Evolutionary conservation across 2,329 filamentous ascomycete genomes (phyloP), one percentile per base, ranked within the genome.

Genomic region (Pseudogymnoascus sp.): DNA sequence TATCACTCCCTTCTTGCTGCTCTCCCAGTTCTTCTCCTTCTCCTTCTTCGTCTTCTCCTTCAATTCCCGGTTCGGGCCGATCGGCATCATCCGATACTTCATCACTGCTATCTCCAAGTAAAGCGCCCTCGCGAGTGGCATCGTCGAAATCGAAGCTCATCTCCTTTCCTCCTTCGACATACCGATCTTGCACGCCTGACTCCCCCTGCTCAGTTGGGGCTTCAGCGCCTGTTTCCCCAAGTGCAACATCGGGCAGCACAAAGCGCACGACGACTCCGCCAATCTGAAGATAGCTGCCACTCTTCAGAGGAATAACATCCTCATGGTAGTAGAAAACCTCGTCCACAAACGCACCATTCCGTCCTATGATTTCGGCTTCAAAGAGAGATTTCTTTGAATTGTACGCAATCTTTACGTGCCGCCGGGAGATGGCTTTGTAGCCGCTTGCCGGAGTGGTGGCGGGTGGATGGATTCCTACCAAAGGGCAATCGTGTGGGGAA

Each of bases 141-240:
- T 84, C 82, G 70, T 88, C 86, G 69, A 90, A 90, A 63, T 88
- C 86, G 66, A 90, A 87, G 72, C 87, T 90, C 86, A 90, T 90
- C 67, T 87, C 82, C 71, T 88, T 88, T 63, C 84, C 84, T 35
- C 83, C 83, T 61, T 83, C 79, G 7, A 80, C 80, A 68, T 82
- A 80, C 33, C 78, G 76, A 67, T 76, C 78, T 65, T 80, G 81
- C 56, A 76, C 77, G 31, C 77, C 76, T 3, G 75, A 74, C 50
- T 79, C 77, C 62, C 83, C 81, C 17, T 79, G 73, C 29, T 78
- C 77, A 1, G 70, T 67, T 46, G 73, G 70, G 59, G 83, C 79
- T 66, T 87, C 83, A 4, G 82, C 83, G 35, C 83, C 85, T 2
- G 83, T 84, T 64, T 80, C 79, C 17, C 84, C 83, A 23, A 77